These are phyloP conservation scores for Kurtzmaniella fragi DNA, from an alignment of 805 yeast species.

Conservation along the genomic window DNA sequence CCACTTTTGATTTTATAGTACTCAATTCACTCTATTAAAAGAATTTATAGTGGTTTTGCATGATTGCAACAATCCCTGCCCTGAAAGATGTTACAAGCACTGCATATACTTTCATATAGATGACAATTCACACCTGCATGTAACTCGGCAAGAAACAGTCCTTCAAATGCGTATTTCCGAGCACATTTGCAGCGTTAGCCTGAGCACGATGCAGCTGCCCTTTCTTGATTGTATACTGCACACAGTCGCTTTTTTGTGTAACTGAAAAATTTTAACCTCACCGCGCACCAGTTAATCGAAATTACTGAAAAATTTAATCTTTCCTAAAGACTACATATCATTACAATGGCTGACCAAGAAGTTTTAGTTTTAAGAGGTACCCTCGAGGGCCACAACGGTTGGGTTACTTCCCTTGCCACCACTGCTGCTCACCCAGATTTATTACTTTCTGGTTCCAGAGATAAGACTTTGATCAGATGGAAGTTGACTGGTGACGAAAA, in stretches of 20 bases:
- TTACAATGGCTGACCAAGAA: constrained; percentile 76
- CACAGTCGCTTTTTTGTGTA: constrained; percentile 6
- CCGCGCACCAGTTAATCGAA: too few species aligned
- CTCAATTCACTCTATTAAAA: too few species aligned
- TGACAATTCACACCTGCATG: constrained; percentile 10
- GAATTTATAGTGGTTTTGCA: too few species aligned
- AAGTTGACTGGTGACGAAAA: constrained; percentile 85
- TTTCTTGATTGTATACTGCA: constrained; percentile 4
- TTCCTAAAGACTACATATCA: neutral
- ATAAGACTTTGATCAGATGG: constrained; percentile 98
- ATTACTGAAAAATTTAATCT: too few species aligned
- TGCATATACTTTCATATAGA: too few species aligned
- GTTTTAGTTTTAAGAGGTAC: constrained; percentile 99
- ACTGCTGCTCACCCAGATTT: constrained; percentile 97
- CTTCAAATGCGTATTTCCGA: constrained; percentile 31
- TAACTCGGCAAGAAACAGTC: constrained; percentile 36
- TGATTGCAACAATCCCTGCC: too few species aligned
- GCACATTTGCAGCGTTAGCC: constrained; percentile 23
- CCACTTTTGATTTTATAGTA: too few species aligned
- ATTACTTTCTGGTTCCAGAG: constrained; percentile 97
- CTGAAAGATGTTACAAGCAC: too few species aligned
- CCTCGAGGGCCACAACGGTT: constrained; percentile 80
- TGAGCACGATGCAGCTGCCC: constrained; percentile 11
- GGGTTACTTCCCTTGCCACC: constrained; percentile 99
- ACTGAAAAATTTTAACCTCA: constrained; percentile 10